A percentile compares a stretch with the other conserved stretches of the same genome.
Evolutionary conservation across 257 asterid species (phyloP).

Genomic region (Striga asiatica): DNA sequence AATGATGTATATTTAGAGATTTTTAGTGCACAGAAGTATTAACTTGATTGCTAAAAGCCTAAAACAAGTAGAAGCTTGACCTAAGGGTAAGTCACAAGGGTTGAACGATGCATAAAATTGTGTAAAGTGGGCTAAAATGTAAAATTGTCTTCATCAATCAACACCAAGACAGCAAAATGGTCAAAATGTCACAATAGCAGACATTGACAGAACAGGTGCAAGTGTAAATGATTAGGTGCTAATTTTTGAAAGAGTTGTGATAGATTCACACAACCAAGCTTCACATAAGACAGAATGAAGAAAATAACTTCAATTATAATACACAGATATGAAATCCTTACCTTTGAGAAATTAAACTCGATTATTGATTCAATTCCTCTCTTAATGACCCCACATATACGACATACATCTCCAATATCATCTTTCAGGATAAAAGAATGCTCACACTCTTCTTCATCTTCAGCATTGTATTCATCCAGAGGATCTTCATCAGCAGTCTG

Average conservation of each 20-base stretch:
- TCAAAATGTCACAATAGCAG: background rate
- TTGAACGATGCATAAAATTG: background rate
- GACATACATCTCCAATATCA: constrained; percentile 93
- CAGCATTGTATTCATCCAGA: constrained; percentile 33
- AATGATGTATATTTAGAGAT: background rate
- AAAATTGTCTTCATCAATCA: background rate
- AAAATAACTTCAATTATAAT: constrained; percentile 1
- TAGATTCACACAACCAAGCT: constrained; percentile 8
- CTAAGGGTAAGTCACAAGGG: background rate
- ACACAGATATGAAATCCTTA: constrained; percentile 22
- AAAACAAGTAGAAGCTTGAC: background rate
- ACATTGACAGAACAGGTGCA: background rate
- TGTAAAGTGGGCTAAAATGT: background rate
- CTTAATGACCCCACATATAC: constrained; percentile 82
- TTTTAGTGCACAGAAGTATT: background rate
- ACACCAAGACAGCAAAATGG: background rate
- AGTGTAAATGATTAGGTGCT: background rate
- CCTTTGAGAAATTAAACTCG: constrained; percentile 86
- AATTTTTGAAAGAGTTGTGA: constrained; percentile 4
- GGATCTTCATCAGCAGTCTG: constrained; percentile 51
- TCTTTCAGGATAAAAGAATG: constrained; percentile 81
- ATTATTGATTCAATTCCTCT: constrained; percentile 79
- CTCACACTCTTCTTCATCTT: constrained; percentile 60
- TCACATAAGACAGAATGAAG: constrained; percentile 11
- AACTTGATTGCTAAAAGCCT: background rate